phyloP scores from a whole-genome alignment of 202 grass and related monocot genomes.

The Setaria italica region DNA sequence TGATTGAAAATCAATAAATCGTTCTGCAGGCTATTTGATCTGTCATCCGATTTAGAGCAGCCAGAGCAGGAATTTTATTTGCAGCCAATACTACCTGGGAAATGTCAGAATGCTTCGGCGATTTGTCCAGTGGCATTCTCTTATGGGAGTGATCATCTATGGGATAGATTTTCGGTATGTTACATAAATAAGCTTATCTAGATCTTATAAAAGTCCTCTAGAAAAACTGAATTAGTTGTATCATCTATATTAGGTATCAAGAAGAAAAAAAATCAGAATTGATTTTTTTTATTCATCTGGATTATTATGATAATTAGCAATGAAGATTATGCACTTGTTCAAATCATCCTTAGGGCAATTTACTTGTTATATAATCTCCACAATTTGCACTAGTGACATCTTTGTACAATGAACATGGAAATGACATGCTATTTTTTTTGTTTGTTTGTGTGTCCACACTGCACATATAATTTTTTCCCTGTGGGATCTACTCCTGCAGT shows the following conservation, averaged over 20 bases:
- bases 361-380: constrained; percentile 1
- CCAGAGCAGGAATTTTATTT: constrained; percentile 94
- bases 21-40: constrained; percentile 86
- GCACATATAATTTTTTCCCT: background rate
- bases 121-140: constrained; percentile 89
- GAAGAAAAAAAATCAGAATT: constrained; percentile 8
- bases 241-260: background rate
- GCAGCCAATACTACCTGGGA: constrained; percentile 76
- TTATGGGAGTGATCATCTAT: constrained; percentile 86
- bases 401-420: constrained; percentile 24
- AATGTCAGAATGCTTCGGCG: constrained; percentile 73
- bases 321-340: constrained; percentile 18
- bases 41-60: constrained; percentile 79
- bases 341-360: constrained; percentile 25
- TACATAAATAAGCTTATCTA: constrained; percentile 27
- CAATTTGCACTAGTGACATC: background rate
- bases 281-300: background rate
- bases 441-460: background rate
- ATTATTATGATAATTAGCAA: constrained; percentile 35
- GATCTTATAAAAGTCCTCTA: constrained; percentile 3
- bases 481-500: background rate
- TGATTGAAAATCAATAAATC: constrained; percentile 35
- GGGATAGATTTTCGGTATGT: constrained; percentile 94
- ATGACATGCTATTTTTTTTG: background rate
- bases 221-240: background rate